Base-by-base conservation (phyloP, 2,329 filamentous ascomycete genomes). In the Xylariaceae sp. region DNA sequence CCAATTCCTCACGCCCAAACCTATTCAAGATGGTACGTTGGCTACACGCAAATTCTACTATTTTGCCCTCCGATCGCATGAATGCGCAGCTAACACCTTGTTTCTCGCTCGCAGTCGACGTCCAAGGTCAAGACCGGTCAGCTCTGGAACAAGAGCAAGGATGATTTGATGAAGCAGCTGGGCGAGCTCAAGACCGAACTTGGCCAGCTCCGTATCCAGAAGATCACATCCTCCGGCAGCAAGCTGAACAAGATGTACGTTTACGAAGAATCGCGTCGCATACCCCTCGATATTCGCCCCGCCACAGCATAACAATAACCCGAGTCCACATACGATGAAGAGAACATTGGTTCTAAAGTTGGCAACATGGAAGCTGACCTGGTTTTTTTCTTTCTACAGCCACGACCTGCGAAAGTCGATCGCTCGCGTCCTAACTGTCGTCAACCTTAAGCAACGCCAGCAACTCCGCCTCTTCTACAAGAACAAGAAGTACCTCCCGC, bases 331-430 rank as follows among this genome's bases (percentile, higher is more conserved):
- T 15, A 26, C 18, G 32, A 47, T 16, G 33, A 33, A 47, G 39
- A n/a, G n/a, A 7, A 11, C 1, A 7, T 15, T 2, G n/a, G 27
- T 13, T 15, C n/a, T 15, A 21, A 16, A 8, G 20, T 20, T 37
- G 30, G 37, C 15, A 55, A 39, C 7, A 44, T 13, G 11, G 26
- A 18, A 23, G 29, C 50, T 58, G 40, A 61, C 44, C n/a, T 57
- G 55, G 35, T 59, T 36, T 39, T 50, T 55, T 54, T 53, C 50
- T 55, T 54, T 56, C 27, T 67, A 68, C 71, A 97, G 92, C 81
- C 91, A 96, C 84, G 95, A 99, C 79, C 85, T 99, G 77, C 92
- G 94, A 85, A 99, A 99, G 87, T 96, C 92, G 67, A 97, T 99
- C 80, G 95, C 94, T 75, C 92, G 93, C 75, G 91, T 97, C 80